Conservation (phyloP, 169 alveolate species). For the Plasmodium relictum region DNA sequence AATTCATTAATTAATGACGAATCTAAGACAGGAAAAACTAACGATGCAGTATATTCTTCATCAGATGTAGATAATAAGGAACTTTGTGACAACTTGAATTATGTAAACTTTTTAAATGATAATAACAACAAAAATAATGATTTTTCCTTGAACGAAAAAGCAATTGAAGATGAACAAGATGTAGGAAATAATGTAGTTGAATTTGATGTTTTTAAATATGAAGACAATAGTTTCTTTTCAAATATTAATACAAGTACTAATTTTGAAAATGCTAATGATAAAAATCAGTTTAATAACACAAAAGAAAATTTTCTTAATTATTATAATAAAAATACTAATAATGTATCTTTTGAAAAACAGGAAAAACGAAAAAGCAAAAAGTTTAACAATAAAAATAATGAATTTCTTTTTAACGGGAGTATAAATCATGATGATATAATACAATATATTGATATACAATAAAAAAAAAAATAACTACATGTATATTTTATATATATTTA, state of each 20-base stretch:
- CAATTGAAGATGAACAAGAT: conserved; percentile 20
- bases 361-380: conserved; percentile 14
- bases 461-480: conserved; percentile 4
- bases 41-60: not conserved
- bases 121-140: not conserved
- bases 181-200: not conserved
- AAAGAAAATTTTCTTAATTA: conserved; percentile 7
- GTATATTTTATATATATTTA: not conserved
- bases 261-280: conserved; percentile 31
- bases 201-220: not conserved
- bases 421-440: conserved; percentile 56
- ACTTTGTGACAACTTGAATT: conserved; percentile 6
- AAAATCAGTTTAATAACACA: conserved; percentile 17
- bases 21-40: not conserved
- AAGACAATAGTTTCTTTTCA: conserved; percentile 13
- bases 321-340: conserved; percentile 3
- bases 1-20: conserved; percentile 1
- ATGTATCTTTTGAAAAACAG: not conserved
- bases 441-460: conserved; percentile 63
- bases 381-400: conserved; percentile 2
- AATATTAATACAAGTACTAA: conserved; percentile 16
- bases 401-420: conserved; percentile 23
- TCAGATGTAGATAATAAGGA: conserved; percentile 11
- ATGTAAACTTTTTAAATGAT: conserved; percentile 16
- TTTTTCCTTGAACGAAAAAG: conserved; percentile 35